A percentile compares a stretch with the other conserved stretches of the same genome.
Evolutionary conservation across 1,284 basidiomycete species (phyloP).

Genomic region (Microbotryum intermedium): DNA sequence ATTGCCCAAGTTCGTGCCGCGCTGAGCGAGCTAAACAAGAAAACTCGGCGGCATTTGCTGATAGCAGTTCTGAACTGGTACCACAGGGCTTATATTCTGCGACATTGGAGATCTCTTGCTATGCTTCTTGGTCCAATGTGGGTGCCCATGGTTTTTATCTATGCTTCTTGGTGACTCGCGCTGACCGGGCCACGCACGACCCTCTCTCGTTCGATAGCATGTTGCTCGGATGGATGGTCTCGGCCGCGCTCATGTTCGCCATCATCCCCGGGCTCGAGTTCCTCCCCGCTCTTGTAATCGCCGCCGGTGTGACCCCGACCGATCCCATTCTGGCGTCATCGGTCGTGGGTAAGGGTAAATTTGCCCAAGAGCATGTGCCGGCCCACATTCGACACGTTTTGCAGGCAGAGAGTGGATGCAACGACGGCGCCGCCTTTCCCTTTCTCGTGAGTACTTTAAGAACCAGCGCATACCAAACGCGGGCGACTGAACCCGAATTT

Average conservation of each 20-base stretch:
- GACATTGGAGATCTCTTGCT: constrained; percentile 81
- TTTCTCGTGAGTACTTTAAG: constrained; percentile 52
- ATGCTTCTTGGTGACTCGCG: constrained; percentile 33
- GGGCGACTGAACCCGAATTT: neutral
- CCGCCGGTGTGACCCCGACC: constrained; percentile 90
- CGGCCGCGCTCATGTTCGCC: constrained; percentile 64
- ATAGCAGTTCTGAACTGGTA: neutral
- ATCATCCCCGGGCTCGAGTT: constrained; percentile 79
- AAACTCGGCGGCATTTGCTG: neutral
- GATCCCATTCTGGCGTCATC: constrained; percentile 61
- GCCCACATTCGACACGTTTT: constrained; percentile 87
- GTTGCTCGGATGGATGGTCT: constrained; percentile 35
- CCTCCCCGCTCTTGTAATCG: constrained; percentile 76
- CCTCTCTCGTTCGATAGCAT: constrained; percentile 15
- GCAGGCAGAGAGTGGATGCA: constrained; percentile 74
- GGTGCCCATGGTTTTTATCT: constrained; percentile 31
- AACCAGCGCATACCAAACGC: no score
- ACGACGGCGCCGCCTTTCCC: constrained; percentile 84
- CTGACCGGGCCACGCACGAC: constrained; percentile 11
- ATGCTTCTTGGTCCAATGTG: constrained; percentile 56
- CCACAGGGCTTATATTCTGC: constrained; percentile 63
- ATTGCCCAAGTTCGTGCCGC: constrained; percentile 55
- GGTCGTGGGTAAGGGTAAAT: constrained; percentile 82
- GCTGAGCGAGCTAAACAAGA: constrained; percentile 30
- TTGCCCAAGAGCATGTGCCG: constrained; percentile 96